Percentiles rank a stretch among this genome's conserved stretches.
Conservation (phyloP, 345 rosid genomes). For the Jatropha curcas region DNA sequence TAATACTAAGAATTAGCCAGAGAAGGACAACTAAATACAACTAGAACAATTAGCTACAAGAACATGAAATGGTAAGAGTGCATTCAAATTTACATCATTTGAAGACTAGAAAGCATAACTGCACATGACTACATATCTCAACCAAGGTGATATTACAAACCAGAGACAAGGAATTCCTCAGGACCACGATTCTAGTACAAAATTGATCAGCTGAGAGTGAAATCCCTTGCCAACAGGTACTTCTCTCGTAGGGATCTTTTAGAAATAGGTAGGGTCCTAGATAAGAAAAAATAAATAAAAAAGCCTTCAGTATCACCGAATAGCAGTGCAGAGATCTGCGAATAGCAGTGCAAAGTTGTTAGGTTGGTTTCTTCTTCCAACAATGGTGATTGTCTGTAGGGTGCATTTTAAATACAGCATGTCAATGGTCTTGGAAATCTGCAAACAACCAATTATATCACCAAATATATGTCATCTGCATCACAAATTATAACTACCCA, state of each 20-base stretch:
- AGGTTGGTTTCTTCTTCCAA: slow-evolving; percentile 11
- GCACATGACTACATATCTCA: slow-evolving; percentile 23
- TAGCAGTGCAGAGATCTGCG: too few species aligned
- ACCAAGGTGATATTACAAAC: slow-evolving; percentile 18
- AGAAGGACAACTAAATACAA: neutral
- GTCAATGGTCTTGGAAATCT: slow-evolving; percentile 31
- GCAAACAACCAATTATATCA: slow-evolving; percentile 15
- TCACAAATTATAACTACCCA: neutral
- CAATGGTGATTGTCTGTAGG: neutral
- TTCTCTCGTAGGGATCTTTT: slow-evolving; percentile 20
- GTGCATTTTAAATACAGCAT: slow-evolving; percentile 5
- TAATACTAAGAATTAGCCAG: neutral
- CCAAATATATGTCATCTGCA: neutral
- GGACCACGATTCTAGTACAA: slow-evolving; percentile 30
- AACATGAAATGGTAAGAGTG: slow-evolving; percentile 7
- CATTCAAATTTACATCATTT: slow-evolving; percentile 18
- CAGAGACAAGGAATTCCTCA: slow-evolving; percentile 22
- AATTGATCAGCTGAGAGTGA: slow-evolving; percentile 35
- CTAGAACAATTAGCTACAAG: slow-evolving; percentile 3
- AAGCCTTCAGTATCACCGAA: slow-evolving; percentile 3
- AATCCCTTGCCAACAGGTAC: slow-evolving; percentile 12
- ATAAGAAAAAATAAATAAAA: neutral
- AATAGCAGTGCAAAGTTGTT: slow-evolving; percentile 17
- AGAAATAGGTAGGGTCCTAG: neutral
- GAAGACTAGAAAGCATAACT: neutral